Base-by-base conservation (phyloP, 805 yeast species). In the Clavispora vitiphila region DNA sequence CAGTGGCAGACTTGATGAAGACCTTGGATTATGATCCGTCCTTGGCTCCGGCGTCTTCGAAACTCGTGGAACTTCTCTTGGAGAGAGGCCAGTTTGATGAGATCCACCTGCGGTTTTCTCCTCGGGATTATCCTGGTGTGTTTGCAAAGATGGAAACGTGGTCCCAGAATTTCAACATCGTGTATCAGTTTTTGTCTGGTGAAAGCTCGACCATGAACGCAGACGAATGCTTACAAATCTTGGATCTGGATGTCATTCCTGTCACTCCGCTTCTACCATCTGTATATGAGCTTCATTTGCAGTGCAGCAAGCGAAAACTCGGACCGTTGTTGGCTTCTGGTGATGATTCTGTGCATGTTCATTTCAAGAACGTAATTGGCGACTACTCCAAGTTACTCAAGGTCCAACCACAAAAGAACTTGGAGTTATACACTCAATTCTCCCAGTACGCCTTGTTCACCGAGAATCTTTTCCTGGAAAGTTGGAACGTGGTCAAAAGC, bases 401-500 rank as follows among this genome's bases (percentile, higher is more conserved):
- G 22, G 40, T 61, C 11, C 60, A 53, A 39, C 66, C 71, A 0
- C 49, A 46, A 36, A 39, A 46, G 11, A 56, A 60, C 39, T 45
- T 66, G 32, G 39, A 49, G 4, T 41, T 47, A 35, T 69, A 65
- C 49, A 48, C 46, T 16, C 41, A 43, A 12, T 40, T 60, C 15
- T 49, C 73, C 1, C 56, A 63, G 20, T 60, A 57, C 42, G 49
- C 66, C 42, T 61, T 76, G 38, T 80, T 71, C 50, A 74, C 80
- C 6, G 67, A 79, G 30, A 65, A 69, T 29, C 77, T 78, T 31
- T 77, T 72, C 44, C 76, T 76, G 12, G 69, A 70, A 20, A 74
- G 84, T 0, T 62, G 76, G 52, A 69, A 61, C 44, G 68, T 71
- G 30, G 67, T 82, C 20, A 76, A 82, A 50, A 80, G 76, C 48